phyloP scores from a whole-genome alignment of 2,329 filamentous ascomycete species.

The Cadophora sp. region DNA sequence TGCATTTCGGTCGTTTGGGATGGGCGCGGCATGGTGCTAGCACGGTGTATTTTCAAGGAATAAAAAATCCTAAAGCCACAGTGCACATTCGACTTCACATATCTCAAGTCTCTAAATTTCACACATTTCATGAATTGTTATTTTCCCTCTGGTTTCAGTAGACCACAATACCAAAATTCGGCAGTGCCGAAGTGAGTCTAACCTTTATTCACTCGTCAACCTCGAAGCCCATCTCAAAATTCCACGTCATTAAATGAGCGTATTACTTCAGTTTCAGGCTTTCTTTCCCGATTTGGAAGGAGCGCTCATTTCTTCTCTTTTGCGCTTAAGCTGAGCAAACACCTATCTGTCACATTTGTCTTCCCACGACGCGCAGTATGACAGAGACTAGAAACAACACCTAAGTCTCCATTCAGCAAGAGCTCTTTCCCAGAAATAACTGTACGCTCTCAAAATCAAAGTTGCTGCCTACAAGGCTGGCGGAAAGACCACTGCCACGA shows the following conservation, averaged over 20 bases:
- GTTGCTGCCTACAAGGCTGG: neutral
- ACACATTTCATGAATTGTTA: neutral
- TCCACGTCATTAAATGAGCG: neutral
- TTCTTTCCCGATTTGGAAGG: neutral
- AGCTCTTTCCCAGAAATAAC: neutral
- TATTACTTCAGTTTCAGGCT: neutral
- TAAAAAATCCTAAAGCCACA: slow-evolving; percentile 24
- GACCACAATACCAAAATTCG: neutral
- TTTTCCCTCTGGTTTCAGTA: neutral
- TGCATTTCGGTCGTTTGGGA: slow-evolving; percentile 23
- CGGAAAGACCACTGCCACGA: neutral
- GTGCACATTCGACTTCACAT: slow-evolving; percentile 14
- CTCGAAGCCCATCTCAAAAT: neutral
- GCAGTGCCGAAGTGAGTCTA: neutral
- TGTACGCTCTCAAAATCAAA: neutral
- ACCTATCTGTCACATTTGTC: neutral
- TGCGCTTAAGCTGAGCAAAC: neutral
- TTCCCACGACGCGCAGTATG: neutral
- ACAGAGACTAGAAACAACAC: neutral
- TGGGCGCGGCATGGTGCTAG: slow-evolving; percentile 24
- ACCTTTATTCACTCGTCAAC: neutral
- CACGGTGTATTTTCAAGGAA: slow-evolving; percentile 28
- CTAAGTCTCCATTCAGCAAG: neutral
- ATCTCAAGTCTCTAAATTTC: neutral
- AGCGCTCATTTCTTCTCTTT: neutral